A percentile compares a stretch with the other conserved stretches of the same genome.
phyloP scores from a whole-genome alignment of 2,329 filamentous ascomycete species.

The Aureobasidium sp. region DNA sequence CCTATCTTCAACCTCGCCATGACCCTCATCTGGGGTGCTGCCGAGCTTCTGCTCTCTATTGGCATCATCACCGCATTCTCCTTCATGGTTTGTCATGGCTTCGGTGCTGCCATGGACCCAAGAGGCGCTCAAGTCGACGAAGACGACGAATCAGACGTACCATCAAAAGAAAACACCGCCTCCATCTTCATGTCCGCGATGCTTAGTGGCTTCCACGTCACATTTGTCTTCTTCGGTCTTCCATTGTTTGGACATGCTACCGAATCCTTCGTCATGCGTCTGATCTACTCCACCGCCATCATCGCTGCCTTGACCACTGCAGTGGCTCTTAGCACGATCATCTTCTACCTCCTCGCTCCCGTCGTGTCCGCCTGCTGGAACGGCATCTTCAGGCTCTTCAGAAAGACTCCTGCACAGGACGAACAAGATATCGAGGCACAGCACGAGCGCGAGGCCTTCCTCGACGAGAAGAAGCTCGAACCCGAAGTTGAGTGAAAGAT shows the following conservation, averaged over 20 bases:
- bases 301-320: slow-evolving; percentile 9
- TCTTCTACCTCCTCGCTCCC: slow-evolving; percentile 4
- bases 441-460: not conserved
- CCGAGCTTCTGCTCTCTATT: slow-evolving; percentile 8
- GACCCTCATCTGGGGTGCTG: slow-evolving; percentile 8
- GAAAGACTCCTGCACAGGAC: slow-evolving; percentile 6
- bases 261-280: slow-evolving; percentile 9
- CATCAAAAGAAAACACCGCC: slow-evolving; percentile 11
- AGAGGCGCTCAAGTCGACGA: not conserved
- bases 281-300: slow-evolving; percentile 11
- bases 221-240: slow-evolving; percentile 11
- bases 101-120: not conserved
- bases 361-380: not conserved
- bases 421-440: slow-evolving; percentile 11
- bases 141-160: not conserved
- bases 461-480: slow-evolving; percentile 4
- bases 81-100: slow-evolving; percentile 7
- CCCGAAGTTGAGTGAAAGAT: slow-evolving; percentile 4
- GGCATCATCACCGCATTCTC: slow-evolving; percentile 13
- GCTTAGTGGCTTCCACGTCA: slow-evolving; percentile 13
- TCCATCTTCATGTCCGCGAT: slow-evolving; percentile 9
- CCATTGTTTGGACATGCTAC: slow-evolving; percentile 4
- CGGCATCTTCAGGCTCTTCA: not conserved
- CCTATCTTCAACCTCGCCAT: slow-evolving; percentile 1
- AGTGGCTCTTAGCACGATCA: slow-evolving; percentile 2